A percentile compares a stretch with the other conserved stretches of the same genome.
phyloP scores from a whole-genome alignment of 129 eudicot genomes.

The Pseudognaphalium luteoalbum region DNA sequence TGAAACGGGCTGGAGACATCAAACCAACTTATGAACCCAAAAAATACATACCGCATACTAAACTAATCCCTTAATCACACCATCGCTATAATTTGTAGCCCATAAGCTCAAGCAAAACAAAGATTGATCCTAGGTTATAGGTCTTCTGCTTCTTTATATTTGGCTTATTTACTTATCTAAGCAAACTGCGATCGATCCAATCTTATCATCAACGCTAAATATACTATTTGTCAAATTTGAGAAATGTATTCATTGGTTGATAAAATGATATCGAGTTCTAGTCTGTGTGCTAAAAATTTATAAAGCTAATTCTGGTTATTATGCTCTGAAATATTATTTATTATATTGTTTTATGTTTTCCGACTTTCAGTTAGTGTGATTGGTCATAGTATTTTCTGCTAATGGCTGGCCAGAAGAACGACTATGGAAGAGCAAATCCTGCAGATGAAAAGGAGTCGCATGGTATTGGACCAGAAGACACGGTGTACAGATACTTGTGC shows the following conservation, averaged over 20 bases:
- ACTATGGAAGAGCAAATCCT: conserved; percentile 61
- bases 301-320: conserved; percentile 14
- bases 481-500: conserved; percentile 81
- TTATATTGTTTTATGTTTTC: not conserved
- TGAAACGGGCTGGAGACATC: too few relatives aligned
- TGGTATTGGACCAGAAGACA: conserved; percentile 70
- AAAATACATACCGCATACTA: too few relatives aligned
- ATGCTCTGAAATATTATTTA: not conserved
- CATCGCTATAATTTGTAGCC: too few relatives aligned
- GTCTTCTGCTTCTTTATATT: not conserved
- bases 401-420: conserved; percentile 73
- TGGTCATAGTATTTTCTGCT: not conserved
- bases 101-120: not conserved
- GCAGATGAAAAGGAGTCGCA: conserved; percentile 64
- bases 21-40: too few relatives aligned
- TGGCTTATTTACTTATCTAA: too few relatives aligned
- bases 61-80: too few relatives aligned
- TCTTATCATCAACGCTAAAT: not conserved
- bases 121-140: not conserved
- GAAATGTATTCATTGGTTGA: not conserved
- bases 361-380: conserved; percentile 12
- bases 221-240: not conserved
- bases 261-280: not conserved
- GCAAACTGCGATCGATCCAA: too few relatives aligned
- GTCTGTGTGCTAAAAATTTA: not conserved